Conservation (phyloP, 139 green algal species). For the Tetraselmis striata region DNA sequence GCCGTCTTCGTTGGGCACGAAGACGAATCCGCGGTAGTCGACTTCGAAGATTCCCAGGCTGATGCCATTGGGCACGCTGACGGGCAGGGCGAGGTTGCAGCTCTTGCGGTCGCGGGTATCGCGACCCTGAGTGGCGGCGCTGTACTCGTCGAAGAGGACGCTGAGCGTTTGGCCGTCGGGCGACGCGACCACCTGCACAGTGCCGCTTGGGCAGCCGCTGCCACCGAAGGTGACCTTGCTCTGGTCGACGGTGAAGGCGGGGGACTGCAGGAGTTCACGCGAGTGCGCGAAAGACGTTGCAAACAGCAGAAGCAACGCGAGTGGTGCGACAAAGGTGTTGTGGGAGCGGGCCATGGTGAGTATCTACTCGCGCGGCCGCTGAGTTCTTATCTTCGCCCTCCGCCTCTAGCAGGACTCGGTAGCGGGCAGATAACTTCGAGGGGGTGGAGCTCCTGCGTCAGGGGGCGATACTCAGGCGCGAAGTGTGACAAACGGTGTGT, state of each 20-base stretch:
- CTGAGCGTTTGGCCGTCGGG: neutral
- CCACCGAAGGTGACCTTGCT: neutral
- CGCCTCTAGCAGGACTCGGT: no score
- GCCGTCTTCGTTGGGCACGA: neutral
- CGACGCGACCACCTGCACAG: neutral
- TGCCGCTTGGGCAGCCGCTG: neutral
- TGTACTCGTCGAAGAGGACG: neutral
- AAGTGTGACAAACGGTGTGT: no score
- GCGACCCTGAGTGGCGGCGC: neutral
- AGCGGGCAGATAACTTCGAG: no score
- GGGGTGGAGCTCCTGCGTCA: no score
- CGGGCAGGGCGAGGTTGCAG: neutral
- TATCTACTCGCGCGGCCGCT: no score
- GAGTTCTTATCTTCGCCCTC: no score
- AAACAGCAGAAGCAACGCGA: neutral
- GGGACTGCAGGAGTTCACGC: neutral
- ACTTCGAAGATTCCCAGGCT: neutral
- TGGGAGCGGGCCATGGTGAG: no score
- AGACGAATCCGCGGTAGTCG: neutral
- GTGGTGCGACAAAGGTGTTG: no score
- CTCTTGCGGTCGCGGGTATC: neutral
- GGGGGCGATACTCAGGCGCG: no score
- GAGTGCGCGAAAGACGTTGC: neutral
- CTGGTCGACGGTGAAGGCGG: neutral
- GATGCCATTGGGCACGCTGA: neutral